Conservation (phyloP, 164 flowering plant genomes). For the Annona cherimola region DNA sequence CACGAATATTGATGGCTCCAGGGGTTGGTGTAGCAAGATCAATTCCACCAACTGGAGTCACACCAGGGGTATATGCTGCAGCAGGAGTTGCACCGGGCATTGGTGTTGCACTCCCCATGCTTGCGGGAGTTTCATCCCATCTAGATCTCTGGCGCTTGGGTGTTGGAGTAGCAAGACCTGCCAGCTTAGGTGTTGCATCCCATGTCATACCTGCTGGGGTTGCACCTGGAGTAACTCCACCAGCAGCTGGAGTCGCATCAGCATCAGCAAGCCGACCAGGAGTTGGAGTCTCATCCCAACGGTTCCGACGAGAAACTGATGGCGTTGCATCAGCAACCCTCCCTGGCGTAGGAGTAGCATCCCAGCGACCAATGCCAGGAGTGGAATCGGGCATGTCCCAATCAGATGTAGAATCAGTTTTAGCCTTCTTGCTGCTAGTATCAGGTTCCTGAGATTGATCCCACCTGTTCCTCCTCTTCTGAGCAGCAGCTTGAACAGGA, state of each 20-base stretch:
- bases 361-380: conserved; percentile 92
- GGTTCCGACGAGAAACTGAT: conserved; percentile 52
- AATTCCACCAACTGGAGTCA: conserved; percentile 85
- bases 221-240: conserved; percentile 89
- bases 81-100: conserved; percentile 81
- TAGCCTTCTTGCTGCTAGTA: conserved; percentile 54
- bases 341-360: conserved; percentile 95
- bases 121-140: conserved; percentile 99
- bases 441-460: conserved; percentile 67
- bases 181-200: conserved; percentile 98
- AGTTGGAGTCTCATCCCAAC: conserved; percentile 99
- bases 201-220: conserved; percentile 98
- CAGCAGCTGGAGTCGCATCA: conserved; percentile 85
- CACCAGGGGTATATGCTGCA: conserved; percentile 76
- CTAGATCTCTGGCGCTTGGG: conserved; percentile 93
- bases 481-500: conserved; percentile 30
- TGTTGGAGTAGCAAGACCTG: conserved; percentile 87
- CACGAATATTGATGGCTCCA: conserved; percentile 53
- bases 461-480: conserved; percentile 96
- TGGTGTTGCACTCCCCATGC: conserved; percentile 94
- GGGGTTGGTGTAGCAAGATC: conserved; percentile 95
- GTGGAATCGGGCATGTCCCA: conserved; percentile 96
- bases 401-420: conserved; percentile 48
- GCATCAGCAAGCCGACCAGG: conserved; percentile 87
- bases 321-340: conserved; percentile 85